Conservation (phyloP, 2,329 filamentous ascomycete genomes). For the Ophiostoma quercus region DNA sequence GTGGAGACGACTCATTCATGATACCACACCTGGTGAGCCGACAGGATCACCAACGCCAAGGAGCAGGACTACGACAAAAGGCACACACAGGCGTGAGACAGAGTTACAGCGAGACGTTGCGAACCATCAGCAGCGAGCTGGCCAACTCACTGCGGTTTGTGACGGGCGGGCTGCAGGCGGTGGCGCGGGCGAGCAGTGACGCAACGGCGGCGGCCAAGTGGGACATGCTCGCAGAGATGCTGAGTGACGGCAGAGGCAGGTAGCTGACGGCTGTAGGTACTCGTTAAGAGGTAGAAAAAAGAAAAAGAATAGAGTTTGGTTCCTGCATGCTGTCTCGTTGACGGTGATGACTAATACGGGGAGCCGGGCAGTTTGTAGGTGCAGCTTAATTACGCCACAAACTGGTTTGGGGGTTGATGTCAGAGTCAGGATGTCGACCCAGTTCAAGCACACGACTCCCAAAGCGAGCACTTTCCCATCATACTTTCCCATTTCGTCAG, state of each 20-base stretch:
- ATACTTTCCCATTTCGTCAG: neutral
- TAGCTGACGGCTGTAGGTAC: neutral
- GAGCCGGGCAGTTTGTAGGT: neutral
- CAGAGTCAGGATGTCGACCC: too few species aligned
- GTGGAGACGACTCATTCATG: neutral
- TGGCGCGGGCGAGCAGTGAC: conserved; percentile 68
- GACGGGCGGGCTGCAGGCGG: conserved; percentile 64
- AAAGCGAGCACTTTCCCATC: neutral
- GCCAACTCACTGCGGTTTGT: conserved; percentile 64
- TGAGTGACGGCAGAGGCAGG: conserved; percentile 47
- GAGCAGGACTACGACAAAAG: neutral
- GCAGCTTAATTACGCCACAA: too few species aligned
- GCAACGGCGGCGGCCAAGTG: conserved; percentile 53
- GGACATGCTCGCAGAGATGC: conserved; percentile 75
- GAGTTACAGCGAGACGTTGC: conserved; percentile 49
- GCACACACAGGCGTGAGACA: conserved; percentile 26
- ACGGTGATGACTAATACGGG: neutral
- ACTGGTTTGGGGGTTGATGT: neutral
- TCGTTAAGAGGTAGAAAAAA: neutral
- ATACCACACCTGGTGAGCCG: neutral
- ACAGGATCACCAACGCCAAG: neutral
- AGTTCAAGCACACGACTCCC: neutral
- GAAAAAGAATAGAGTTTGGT: neutral
- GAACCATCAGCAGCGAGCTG: conserved; percentile 57
- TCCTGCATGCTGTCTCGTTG: neutral